Base-by-base conservation (phyloP, 192 early-diverging fungal genomes). In the Gorgonomyces haynaldii region DNA sequence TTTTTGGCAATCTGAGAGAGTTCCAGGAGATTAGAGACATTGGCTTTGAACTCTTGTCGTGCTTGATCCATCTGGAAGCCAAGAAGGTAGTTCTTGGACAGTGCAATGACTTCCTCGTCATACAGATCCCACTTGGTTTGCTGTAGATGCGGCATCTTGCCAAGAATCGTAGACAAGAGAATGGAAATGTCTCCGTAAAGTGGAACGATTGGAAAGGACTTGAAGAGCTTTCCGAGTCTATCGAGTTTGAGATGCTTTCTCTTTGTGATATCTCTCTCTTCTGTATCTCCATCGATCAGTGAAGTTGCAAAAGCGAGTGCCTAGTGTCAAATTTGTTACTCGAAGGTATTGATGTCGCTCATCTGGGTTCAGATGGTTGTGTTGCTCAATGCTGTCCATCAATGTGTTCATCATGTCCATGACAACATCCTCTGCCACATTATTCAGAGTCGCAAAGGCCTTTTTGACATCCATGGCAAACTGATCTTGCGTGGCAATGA, bases 171-270 rank as follows among this genome's bases (percentile, higher is more conserved):
- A 12, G 53, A 43, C 4, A 75, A 45, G 10, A 24, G 23, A 9
- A 74, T 41, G 30, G 62, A 51, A 27, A 66, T 57, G 37, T 74
- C 70, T 3, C 61, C 71, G 37, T 64, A 66, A 2, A 70, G 50
- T 16, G 66, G 65, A 8, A 75, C 63, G 10, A 75, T 44, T 2
- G 71, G 66, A 24, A 29, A 52, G 1, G 55, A 42, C 65, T 62
- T 66, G 45, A 75, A 66, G 4, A 69, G 12, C 45, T 74, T 74
- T 5, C 52, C 54, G n/a, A 66, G 44, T 17, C 57, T 41, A 8
- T 74, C 70, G 1, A 62, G 4, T 29, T 75, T 74, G 35, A 75
- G 48, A 35, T 66, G 63, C 42, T 75, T 74, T 34, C 60, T 50
- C 35, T 60, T 56, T 5, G 54, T 53, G 23, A 72, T 64, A 24